Conservation (phyloP, 345 rosid genomes). For the Geranium brycei region DNA sequence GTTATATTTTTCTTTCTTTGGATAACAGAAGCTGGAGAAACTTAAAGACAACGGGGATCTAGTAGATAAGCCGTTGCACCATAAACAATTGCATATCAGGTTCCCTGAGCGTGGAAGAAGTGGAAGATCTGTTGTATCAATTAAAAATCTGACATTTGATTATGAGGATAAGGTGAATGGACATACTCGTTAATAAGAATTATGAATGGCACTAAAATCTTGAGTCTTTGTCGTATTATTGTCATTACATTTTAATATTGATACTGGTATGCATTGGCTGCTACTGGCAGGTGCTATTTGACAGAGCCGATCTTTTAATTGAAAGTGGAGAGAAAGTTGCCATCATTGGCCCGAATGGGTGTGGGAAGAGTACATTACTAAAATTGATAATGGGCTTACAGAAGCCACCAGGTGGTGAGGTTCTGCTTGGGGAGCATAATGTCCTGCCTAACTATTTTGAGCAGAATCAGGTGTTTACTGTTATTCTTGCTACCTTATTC, state of each 20-base stretch:
- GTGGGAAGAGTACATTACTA: constrained; percentile 85
- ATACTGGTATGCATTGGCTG: neutral
- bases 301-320: constrained; percentile 54
- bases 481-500: neutral
- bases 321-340: constrained; percentile 86
- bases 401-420: constrained; percentile 62
- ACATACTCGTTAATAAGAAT: neutral
- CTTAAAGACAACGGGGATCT: constrained; percentile 71
- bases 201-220: neutral
- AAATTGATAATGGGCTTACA: constrained; percentile 72
- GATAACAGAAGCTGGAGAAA: constrained; percentile 64
- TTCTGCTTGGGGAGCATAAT: constrained; percentile 79
- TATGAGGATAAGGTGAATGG: constrained; percentile 63
- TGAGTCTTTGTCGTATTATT: neutral
- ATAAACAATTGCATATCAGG: constrained; percentile 87
- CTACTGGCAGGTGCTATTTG: constrained; percentile 50
- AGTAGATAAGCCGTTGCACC: constrained; percentile 79
- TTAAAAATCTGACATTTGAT: constrained; percentile 60
- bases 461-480: constrained; percentile 72
- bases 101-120: constrained; percentile 93
- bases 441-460: constrained; percentile 94
- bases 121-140: constrained; percentile 55
- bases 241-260: too few relatives aligned
- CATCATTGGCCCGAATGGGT: constrained; percentile 90
- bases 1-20: constrained; percentile 1